These are phyloP conservation scores for Fusarium denticulatum DNA, from an alignment of 2,329 filamentous ascomycete genomes.

Conservation along the genomic window DNA sequence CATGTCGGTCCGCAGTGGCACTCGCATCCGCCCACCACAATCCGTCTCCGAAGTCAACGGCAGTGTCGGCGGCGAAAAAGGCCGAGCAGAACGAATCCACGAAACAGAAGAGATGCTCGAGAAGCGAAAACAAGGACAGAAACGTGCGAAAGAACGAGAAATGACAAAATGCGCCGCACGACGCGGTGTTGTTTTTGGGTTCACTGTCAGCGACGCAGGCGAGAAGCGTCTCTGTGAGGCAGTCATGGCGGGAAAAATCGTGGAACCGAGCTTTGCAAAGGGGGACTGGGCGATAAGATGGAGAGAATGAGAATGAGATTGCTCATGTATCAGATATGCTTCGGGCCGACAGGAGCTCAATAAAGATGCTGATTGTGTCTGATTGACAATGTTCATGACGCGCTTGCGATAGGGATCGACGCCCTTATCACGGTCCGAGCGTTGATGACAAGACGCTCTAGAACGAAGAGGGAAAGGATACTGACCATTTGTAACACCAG, in stretches of 20 bases:
- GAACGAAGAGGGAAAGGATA: background rate
- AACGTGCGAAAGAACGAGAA: conserved; percentile 59
- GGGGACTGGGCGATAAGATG: conserved; percentile 68
- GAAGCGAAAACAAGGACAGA: conserved; percentile 60
- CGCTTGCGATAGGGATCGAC: background rate
- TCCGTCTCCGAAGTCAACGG: conserved; percentile 62
- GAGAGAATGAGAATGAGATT: conserved; percentile 59
- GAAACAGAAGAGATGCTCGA: conserved; percentile 62
- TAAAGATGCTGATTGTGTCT: background rate
- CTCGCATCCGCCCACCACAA: conserved; percentile 50
- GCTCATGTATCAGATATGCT: background rate
- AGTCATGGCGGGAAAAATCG: conserved; percentile 66
- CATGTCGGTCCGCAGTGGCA: conserved; percentile 51
- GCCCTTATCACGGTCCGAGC: background rate
- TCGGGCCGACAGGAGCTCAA: conserved; percentile 2
- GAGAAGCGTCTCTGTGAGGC: conserved; percentile 62
- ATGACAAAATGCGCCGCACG: conserved; percentile 71
- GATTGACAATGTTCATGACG: background rate
- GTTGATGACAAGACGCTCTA: background rate
- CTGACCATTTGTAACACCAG: background rate
- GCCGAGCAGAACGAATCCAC: conserved; percentile 60
- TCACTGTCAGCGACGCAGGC: conserved; percentile 41
- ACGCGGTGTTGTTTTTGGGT: conserved; percentile 66
- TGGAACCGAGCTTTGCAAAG: conserved; percentile 69
- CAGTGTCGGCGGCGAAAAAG: conserved; percentile 65